Evolutionary conservation across 2,329 filamentous ascomycete species (phyloP), one percentile per base, ranked within the genome.

Genomic region (Periconia digitata): DNA sequence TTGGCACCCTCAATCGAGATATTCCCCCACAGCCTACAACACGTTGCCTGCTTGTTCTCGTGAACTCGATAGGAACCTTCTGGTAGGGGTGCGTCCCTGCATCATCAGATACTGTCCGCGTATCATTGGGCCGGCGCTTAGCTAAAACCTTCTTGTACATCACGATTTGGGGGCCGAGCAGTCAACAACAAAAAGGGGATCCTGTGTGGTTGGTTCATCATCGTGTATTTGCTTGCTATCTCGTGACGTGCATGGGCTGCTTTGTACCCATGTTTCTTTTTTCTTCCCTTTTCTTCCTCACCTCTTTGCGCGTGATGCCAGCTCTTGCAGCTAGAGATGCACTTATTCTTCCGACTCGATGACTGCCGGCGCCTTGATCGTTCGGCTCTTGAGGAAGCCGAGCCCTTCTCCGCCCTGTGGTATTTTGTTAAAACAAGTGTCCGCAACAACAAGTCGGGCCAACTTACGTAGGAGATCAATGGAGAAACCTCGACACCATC

Each of bases 381-480:
- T 79, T 55, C 78, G 74, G 44, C 74, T 76, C 54, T 79, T 80
- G 49, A 86, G 73, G 69, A 84, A 85, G 36, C 81, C 82, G 51
- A 85, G 74, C 22, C 82, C 83, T 69, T 86, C 84, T 47, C 84
- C 84, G 44, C 78, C 80, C 81, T 84, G 53, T 32, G n/a, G 17
- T 43, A 39, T 44, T n/a, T 44, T 40, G 17, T 49, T 47, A 44
- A 44, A 21, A 48, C 16, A 5, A 40, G 8, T 12, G 3, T 40
- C 36, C 32, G 18, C 15, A 27, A 35, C 12, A 24, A 6, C 13
- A 29, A 40, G 24, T 2, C 4, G 16, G 37, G 20, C 3, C 34
- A 27, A 87, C 90, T 84, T 84, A 95, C 91, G 70, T 99, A 99
- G 82, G 91, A 96, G 69, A 95, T 87, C 63, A 96, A 77, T 32